Conservation (phyloP, 2,329 filamentous ascomycete species). For the Aspergillus floridensis region DNA sequence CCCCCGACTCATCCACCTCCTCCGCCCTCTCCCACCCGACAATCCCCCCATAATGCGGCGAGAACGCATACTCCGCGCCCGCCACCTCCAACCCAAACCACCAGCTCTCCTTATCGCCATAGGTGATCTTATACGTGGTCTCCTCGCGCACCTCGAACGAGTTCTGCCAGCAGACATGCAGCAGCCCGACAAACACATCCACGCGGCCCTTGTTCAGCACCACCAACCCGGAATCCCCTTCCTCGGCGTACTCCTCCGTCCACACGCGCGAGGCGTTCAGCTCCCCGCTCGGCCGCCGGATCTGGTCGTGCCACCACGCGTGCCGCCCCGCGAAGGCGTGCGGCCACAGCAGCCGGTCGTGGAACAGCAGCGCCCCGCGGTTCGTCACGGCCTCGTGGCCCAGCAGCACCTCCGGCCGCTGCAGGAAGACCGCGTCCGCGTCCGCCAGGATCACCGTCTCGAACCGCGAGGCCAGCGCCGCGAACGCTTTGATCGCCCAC, state of each 20-base stretch:
- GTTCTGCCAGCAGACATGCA: conserved; percentile 13
- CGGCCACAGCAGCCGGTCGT: conserved; percentile 8
- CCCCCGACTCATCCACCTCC: background rate
- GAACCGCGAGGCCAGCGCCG: conserved; percentile 7
- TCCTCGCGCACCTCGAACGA: conserved; percentile 9
- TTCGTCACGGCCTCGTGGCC: conserved; percentile 1
- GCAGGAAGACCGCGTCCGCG: conserved; percentile 8
- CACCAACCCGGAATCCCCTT: conserved; percentile 10
- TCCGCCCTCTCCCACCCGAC: conserved; percentile 6
- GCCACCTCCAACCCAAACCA: conserved; percentile 11
- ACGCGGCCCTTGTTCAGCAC: conserved; percentile 3
- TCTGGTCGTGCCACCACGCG: conserved; percentile 2
- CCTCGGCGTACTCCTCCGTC: conserved; percentile 11
- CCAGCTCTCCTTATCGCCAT: conserved; percentile 12
- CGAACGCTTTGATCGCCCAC: conserved; percentile 12
- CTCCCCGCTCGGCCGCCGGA: conserved; percentile 1
- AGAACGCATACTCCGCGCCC: conserved; percentile 8
- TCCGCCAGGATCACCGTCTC: conserved; percentile 8
- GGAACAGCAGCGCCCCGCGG: conserved; percentile 3
- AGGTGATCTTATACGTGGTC: conserved; percentile 3
- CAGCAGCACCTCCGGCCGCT: conserved; percentile 7
- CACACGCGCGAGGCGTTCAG: conserved; percentile 5
- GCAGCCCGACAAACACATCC: background rate
- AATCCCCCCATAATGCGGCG: conserved; percentile 8
- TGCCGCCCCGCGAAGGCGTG: conserved; percentile 1